Percentiles rank a stretch among this genome's conserved stretches.
These are phyloP conservation scores for Oxytropis ochrocephala DNA, from an alignment of 306 rosid genomes.

Conservation along the genomic window DNA sequence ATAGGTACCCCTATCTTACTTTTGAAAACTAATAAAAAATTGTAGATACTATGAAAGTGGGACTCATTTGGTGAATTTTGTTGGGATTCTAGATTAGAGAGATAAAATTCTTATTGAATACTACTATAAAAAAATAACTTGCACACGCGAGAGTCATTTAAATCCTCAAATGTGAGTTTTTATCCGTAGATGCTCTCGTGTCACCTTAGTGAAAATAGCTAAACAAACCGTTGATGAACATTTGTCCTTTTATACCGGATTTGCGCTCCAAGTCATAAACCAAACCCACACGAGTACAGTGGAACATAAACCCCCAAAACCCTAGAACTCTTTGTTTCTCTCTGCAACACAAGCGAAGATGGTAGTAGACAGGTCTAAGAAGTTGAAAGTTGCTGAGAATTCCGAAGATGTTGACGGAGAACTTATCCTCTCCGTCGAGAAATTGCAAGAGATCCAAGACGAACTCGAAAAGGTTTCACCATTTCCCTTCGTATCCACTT, in stretches of 20 bases:
- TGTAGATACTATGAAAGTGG: no score
- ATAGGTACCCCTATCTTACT: no score
- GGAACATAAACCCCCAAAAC: conserved; percentile 1
- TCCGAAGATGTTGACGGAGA: conserved; percentile 55
- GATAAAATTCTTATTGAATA: no score
- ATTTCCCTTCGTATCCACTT: background rate
- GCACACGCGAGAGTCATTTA: no score
- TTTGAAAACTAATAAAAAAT: no score
- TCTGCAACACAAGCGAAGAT: conserved; percentile 29
- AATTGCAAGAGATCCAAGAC: conserved; percentile 87
- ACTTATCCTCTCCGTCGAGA: conserved; percentile 74
- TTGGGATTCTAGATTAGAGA: no score
- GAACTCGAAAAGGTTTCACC: conserved; percentile 72
- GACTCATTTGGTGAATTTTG: no score
- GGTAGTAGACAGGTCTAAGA: conserved; percentile 69
- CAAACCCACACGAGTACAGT: background rate
- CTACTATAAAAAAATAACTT: no score
- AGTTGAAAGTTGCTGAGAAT: conserved; percentile 45
- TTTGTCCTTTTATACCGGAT: background rate
- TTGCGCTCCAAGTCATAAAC: background rate
- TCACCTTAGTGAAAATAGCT: background rate
- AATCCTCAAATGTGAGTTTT: no score
- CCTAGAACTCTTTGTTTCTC: background rate
- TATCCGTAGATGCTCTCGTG: no score
- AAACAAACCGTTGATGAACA: background rate